Evolutionary conservation across 2,329 filamentous ascomycete genomes (phyloP).

Genomic region (Saccharata proteae): DNA sequence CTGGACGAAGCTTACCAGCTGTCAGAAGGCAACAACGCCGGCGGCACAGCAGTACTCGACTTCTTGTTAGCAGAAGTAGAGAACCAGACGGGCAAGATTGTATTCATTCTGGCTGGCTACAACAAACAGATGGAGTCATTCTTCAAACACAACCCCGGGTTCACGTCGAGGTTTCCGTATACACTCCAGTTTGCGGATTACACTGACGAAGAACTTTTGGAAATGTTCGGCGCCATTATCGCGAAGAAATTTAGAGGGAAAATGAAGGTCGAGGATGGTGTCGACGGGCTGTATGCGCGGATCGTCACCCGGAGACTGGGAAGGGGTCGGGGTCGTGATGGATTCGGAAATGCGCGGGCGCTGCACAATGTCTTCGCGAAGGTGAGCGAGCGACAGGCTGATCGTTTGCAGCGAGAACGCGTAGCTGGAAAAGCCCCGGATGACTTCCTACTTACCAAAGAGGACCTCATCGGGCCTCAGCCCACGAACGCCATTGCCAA

Average conservation of each 20-base stretch:
- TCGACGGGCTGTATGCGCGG: constrained; percentile 48
- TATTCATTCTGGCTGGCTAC: constrained; percentile 65
- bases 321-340: constrained; percentile 47
- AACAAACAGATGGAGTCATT: constrained; percentile 64
- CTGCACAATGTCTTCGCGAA: constrained; percentile 49
- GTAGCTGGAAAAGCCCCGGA: constrained; percentile 33
- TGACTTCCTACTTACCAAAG: constrained; percentile 48
- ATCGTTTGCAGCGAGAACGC: constrained; percentile 40
- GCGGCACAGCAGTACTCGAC: constrained; percentile 54
- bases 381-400: constrained; percentile 48
- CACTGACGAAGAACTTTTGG: constrained; percentile 48
- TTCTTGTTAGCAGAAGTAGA: constrained; percentile 62
- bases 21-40: constrained; percentile 42
- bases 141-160: constrained; percentile 60
- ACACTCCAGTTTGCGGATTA: constrained; percentile 60
- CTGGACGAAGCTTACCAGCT: constrained; percentile 74
- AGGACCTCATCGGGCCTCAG: constrained; percentile 62
- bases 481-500: constrained; percentile 41
- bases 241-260: constrained; percentile 38
- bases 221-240: constrained; percentile 47
- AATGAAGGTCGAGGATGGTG: constrained; percentile 50
- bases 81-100: constrained; percentile 55
- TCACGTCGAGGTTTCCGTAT: constrained; percentile 57
- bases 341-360: constrained; percentile 62
- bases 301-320: constrained; percentile 53